phyloP scores from a whole-genome alignment of 1,139 yeast species.

The Yamadazyma taylorii region DNA sequence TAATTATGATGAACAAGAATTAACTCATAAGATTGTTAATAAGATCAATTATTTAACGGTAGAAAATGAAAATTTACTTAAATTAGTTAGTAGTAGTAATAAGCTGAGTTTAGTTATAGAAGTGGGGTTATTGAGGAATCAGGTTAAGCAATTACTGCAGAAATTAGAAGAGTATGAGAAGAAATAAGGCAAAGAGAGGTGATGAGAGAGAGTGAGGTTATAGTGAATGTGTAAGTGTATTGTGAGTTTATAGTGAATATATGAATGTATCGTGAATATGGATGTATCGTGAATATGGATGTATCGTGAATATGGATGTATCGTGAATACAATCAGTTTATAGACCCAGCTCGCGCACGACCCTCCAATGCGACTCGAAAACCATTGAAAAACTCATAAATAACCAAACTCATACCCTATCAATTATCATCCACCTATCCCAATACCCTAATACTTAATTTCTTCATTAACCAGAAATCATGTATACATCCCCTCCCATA shows the following conservation, averaged over 20 bases:
- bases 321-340: too few relatives aligned
- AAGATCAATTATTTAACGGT: conserved; percentile 60
- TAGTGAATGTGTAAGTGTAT: too few relatives aligned
- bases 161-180: conserved; percentile 10
- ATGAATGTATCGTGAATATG: too few relatives aligned
- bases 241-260: too few relatives aligned
- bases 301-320: too few relatives aligned
- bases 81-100: conserved; percentile 70
- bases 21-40: conserved; percentile 72
- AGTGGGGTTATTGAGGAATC: conserved; percentile 53
- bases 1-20: conserved; percentile 65
- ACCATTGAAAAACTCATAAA: conserved; percentile 1
- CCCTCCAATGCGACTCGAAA: not conserved
- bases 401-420: conserved; percentile 17
- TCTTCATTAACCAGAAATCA: conserved; percentile 7
- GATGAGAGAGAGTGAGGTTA: too few relatives aligned
- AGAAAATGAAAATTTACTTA: conserved; percentile 72
- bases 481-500: conserved; percentile 51
- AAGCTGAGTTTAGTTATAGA: conserved; percentile 71
- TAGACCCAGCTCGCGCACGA: too few relatives aligned
- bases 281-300: too few relatives aligned
- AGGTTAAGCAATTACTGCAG: conserved; percentile 12
- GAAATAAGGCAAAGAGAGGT: too few relatives aligned
- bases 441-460: not conserved
- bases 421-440: too few relatives aligned